Evolutionary conservation across 352 stramenopile genomes (phyloP).

Genomic region (Lagenidium giganteum): DNA sequence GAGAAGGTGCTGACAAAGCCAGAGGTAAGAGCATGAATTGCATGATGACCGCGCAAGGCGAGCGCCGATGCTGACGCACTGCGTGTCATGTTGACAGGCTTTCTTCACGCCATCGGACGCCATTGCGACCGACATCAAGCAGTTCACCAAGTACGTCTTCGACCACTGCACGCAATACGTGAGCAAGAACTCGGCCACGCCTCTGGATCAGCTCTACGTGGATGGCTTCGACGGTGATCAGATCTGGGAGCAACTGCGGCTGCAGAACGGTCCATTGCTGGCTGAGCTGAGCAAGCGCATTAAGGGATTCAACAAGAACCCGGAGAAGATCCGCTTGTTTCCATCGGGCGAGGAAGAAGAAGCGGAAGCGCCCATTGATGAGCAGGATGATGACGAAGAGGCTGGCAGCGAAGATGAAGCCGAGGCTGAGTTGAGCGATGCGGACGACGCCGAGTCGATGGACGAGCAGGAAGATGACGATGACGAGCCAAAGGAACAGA

Average conservation of each 20-base stretch:
- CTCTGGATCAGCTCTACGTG: slow-evolving; percentile 75
- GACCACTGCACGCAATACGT: slow-evolving; percentile 64
- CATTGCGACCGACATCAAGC: slow-evolving; percentile 55
- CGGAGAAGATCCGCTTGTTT: slow-evolving; percentile 51
- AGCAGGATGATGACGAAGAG: slow-evolving; percentile 17
- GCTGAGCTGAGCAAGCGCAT: slow-evolving; percentile 71
- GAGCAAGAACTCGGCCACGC: slow-evolving; percentile 30
- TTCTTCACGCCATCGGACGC: slow-evolving; percentile 78
- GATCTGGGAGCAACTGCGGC: slow-evolving; percentile 82
- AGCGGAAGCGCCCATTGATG: no score
- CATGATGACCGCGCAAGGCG: no score
- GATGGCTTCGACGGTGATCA: slow-evolving; percentile 81
- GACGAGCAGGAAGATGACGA: slow-evolving; percentile 22
- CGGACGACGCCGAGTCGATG: slow-evolving; percentile 12
- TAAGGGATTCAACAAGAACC: slow-evolving; percentile 56
- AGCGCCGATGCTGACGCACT: slow-evolving; percentile 1
- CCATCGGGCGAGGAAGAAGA: slow-evolving; percentile 35
- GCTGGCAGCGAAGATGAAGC: slow-evolving; percentile 11
- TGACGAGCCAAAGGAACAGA: slow-evolving; percentile 26
- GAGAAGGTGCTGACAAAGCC: slow-evolving; percentile 64
- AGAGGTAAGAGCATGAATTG: slow-evolving; percentile 37
- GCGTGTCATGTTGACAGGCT: slow-evolving; percentile 21
- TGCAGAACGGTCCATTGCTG: slow-evolving; percentile 72
- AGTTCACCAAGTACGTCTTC: slow-evolving; percentile 79
- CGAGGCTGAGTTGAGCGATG: slow-evolving; percentile 20